Evolutionary conservation across 805 yeast genomes (phyloP).

Genomic region (Hanseniaspora guilliermondii): DNA sequence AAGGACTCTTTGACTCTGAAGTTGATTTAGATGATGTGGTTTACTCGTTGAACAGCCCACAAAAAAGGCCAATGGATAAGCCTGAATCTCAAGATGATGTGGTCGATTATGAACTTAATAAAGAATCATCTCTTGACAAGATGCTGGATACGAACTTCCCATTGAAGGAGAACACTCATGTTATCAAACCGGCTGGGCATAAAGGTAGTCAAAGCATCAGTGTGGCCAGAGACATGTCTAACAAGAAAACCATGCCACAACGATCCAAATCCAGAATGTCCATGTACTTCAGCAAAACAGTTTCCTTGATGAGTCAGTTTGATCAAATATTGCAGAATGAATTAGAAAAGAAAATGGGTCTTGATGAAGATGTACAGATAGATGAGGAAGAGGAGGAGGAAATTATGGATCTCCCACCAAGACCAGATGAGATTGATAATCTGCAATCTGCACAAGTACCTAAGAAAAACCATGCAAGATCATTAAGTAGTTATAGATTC

Average conservation of each 20-base stretch:
- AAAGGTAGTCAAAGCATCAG: slow-evolving; percentile 11
- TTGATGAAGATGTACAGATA: slow-evolving; percentile 20
- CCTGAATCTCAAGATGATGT: not conserved
- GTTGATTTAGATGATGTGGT: slow-evolving; percentile 7
- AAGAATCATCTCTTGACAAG: not conserved
- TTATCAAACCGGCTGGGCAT: not conserved
- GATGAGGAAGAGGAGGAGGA: slow-evolving; percentile 13
- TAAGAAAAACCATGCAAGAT: slow-evolving; percentile 4
- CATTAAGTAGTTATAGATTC: slow-evolving; percentile 12
- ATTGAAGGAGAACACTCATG: not conserved
- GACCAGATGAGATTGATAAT: slow-evolving; percentile 8
- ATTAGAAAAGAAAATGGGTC: slow-evolving; percentile 40
- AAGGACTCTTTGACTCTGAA: not conserved
- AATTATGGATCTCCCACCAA: slow-evolving; percentile 7
- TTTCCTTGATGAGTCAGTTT: slow-evolving; percentile 44
- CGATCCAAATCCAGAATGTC: slow-evolving; percentile 14
- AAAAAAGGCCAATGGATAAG: not conserved
- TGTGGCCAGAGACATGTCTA: not conserved
- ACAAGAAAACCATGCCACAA: slow-evolving; percentile 5
- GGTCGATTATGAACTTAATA: not conserved
- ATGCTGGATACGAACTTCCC: slow-evolving; percentile 1
- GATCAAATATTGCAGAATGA: slow-evolving; percentile 57
- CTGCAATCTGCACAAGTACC: not conserved
- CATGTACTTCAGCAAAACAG: slow-evolving; percentile 14
- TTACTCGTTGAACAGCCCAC: slow-evolving; percentile 11